Percentiles rank a stretch among this genome's conserved stretches.
phyloP scores from a whole-genome alignment of 1,284 basidiomycete genomes.

The Ustilago bromivora region DNA sequence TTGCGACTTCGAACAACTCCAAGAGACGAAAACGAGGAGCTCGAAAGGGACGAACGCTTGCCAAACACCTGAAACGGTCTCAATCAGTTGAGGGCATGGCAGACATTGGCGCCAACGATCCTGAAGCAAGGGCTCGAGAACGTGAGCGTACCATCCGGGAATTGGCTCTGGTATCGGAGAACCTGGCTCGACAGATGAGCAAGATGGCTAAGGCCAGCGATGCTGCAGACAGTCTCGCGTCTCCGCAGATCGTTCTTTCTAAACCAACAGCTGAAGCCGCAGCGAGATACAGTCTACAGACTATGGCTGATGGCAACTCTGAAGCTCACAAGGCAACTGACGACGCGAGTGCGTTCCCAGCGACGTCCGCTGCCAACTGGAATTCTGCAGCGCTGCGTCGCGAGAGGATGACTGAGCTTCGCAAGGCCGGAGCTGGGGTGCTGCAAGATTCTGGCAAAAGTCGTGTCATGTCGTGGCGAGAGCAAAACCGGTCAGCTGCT shows the following conservation, averaged over 20 bases:
- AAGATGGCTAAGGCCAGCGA: slow-evolving; percentile 53
- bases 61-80: slow-evolving; percentile 58
- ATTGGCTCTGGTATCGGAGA: slow-evolving; percentile 54
- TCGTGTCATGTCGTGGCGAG: slow-evolving; percentile 54
- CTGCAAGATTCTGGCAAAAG: slow-evolving; percentile 44
- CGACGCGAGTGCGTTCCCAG: background rate
- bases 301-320: slow-evolving; percentile 15
- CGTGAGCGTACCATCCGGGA: slow-evolving; percentile 53
- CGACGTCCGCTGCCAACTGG: slow-evolving; percentile 34
- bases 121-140: slow-evolving; percentile 29
- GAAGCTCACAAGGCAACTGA: slow-evolving; percentile 7
- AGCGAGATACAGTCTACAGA: slow-evolving; percentile 38
- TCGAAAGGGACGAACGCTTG: slow-evolving; percentile 54
- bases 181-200: slow-evolving; percentile 59
- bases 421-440: slow-evolving; percentile 24
- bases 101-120: slow-evolving; percentile 26
- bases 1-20: slow-evolving; percentile 46
- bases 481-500: slow-evolving; percentile 51
- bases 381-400: slow-evolving; percentile 50
- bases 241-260: slow-evolving; percentile 31
- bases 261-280: slow-evolving; percentile 49
- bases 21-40: slow-evolving; percentile 59
- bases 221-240: slow-evolving; percentile 13
- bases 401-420: slow-evolving; percentile 54
- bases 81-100: slow-evolving; percentile 54